Evolutionary conservation across 108 stramenopile genomes (phyloP).

Genomic region (Craspedostauros australis): DNA sequence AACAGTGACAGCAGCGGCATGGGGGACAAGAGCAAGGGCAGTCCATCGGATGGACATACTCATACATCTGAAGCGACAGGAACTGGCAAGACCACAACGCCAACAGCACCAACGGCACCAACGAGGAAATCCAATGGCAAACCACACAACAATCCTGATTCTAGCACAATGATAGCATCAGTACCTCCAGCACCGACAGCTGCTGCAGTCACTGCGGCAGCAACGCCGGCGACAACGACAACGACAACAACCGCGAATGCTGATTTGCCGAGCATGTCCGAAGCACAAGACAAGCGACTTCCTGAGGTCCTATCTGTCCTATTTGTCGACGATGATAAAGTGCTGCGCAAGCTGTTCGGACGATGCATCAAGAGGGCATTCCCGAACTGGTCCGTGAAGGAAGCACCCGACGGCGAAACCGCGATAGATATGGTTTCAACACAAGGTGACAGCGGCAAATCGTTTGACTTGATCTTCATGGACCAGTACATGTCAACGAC

Average conservation of each 20-base stretch:
- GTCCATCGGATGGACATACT: too few species aligned
- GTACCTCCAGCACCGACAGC: not conserved
- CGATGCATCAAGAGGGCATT: not conserved
- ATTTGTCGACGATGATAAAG: constrained; percentile 15
- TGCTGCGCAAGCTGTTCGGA: constrained; percentile 12
- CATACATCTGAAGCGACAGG: too few species aligned
- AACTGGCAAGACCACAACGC: too few species aligned
- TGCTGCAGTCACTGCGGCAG: too few species aligned
- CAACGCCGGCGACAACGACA: not conserved
- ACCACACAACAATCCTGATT: too few species aligned
- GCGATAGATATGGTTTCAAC: constrained; percentile 5
- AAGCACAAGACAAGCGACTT: constrained; percentile 10
- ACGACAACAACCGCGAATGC: not conserved
- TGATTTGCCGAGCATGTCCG: too few species aligned
- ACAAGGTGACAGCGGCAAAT: too few species aligned
- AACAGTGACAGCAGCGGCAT: too few species aligned
- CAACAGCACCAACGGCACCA: too few species aligned
- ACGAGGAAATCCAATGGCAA: not conserved
- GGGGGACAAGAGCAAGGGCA: too few species aligned
- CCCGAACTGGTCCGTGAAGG: constrained; percentile 10
- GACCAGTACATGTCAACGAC: constrained; percentile 9
- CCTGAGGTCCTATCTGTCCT: constrained; percentile 8
- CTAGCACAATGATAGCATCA: too few species aligned
- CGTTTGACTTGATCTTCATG: constrained; percentile 13
- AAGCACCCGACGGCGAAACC: constrained; percentile 23